These are phyloP conservation scores for Pseudogymnoascus sp. DNA, from an alignment of 2,329 filamentous ascomycete species.

Conservation along the genomic window DNA sequence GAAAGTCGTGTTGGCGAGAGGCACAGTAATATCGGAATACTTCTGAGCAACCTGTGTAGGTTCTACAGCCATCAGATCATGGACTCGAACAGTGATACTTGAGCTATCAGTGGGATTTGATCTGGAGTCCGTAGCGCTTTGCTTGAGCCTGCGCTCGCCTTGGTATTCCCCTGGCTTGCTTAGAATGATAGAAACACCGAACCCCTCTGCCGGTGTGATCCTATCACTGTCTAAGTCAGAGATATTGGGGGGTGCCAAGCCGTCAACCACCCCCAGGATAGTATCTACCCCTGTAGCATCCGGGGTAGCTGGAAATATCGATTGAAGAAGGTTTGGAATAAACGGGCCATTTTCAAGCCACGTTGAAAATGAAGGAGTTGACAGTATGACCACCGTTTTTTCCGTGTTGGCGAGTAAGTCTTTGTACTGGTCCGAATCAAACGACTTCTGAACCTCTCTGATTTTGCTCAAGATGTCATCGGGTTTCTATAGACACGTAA, in stretches of 20 bases:
- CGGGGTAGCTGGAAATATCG: slow-evolving; percentile 8
- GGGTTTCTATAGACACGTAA: neutral
- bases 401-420: neutral
- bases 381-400: slow-evolving; percentile 24
- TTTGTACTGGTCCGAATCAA: neutral
- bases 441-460: neutral
- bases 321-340: slow-evolving; percentile 20
- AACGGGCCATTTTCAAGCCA: slow-evolving; percentile 26
- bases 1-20: slow-evolving; percentile 72
- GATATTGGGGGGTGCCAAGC: slow-evolving; percentile 33
- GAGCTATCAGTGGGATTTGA: slow-evolving; percentile 11
- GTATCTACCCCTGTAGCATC: slow-evolving; percentile 35
- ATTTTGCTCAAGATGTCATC: slow-evolving; percentile 2
- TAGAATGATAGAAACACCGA: slow-evolving; percentile 44
- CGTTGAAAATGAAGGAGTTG: slow-evolving; percentile 24
- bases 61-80: neutral
- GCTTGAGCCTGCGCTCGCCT: slow-evolving; percentile 33
- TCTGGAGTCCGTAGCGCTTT: neutral
- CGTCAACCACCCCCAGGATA: slow-evolving; percentile 48
- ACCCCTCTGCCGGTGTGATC: slow-evolving; percentile 30
- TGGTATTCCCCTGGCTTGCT: slow-evolving; percentile 35
- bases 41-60: neutral
- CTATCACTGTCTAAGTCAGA: neutral
- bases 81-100: slow-evolving; percentile 19
- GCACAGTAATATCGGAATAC: slow-evolving; percentile 41